These are phyloP conservation scores for Halteria grandinella DNA, from an alignment of 73 alveolate species.

Conservation along the genomic window DNA sequence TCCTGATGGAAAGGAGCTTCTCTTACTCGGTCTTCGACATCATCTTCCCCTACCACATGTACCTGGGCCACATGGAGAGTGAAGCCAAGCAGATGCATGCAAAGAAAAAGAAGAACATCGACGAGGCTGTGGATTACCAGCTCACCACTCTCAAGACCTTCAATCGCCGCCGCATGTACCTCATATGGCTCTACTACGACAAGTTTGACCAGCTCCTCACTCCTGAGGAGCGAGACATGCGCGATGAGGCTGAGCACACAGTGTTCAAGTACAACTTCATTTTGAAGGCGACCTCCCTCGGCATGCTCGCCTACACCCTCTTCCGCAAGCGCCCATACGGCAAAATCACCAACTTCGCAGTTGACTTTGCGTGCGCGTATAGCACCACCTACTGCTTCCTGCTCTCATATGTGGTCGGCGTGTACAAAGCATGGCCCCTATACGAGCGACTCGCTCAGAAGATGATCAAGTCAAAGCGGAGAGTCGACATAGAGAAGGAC, in stretches of 20 bases:
- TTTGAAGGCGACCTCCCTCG: neutral
- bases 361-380: neutral
- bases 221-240: slow-evolving; percentile 7
- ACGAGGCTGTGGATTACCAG: neutral
- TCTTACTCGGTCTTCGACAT: slow-evolving; percentile 23
- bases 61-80: slow-evolving; percentile 18
- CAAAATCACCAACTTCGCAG: neutral
- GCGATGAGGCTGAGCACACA: slow-evolving; percentile 44
- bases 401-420: slow-evolving; percentile 1
- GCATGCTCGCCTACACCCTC: neutral
- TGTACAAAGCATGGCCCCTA: slow-evolving; percentile 41
- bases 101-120: neutral
- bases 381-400: slow-evolving; percentile 1
- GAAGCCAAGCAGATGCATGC: neutral
- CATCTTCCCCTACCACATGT: slow-evolving; percentile 50
- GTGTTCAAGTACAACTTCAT: slow-evolving; percentile 34
- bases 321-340: slow-evolving; percentile 6
- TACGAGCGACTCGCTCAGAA: neutral
- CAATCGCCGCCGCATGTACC: slow-evolving; percentile 31
- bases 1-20: slow-evolving; percentile 10
- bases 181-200: slow-evolving; percentile 27
- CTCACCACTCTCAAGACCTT: slow-evolving; percentile 5
- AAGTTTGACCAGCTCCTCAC: slow-evolving; percentile 20
- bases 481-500: slow-evolving; percentile 13
- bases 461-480: neutral